These are phyloP conservation scores for Termitomyces sp. DNA, from an alignment of 768 basidiomycete genomes.

Conservation along the genomic window DNA sequence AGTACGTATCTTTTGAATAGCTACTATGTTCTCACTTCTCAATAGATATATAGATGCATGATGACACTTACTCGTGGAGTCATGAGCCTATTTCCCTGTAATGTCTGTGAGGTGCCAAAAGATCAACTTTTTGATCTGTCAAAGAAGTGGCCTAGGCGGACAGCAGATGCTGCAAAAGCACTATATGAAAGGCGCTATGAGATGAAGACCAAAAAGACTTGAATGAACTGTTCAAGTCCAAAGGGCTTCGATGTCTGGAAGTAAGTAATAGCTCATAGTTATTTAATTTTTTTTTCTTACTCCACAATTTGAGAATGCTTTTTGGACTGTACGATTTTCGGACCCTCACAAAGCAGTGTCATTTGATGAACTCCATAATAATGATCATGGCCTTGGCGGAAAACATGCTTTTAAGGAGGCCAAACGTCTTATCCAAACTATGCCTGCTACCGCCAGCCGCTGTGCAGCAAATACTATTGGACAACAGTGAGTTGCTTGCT, in stretches of 20 bases:
- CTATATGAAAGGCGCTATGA: conserved; percentile 14
- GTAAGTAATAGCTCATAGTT: conserved; percentile 13
- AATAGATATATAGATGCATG: not conserved
- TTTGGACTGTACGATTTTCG: no score
- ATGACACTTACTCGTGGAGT: conserved; percentile 20
- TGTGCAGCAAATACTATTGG: conserved; percentile 18
- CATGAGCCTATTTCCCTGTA: conserved; percentile 28
- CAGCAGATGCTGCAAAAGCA: conserved; percentile 16
- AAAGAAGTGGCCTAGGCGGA: conserved; percentile 12
- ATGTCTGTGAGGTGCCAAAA: conserved; percentile 28
- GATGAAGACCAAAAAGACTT: not conserved
- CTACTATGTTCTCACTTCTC: not conserved
- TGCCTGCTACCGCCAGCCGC: conserved; percentile 24
- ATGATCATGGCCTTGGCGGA: conserved; percentile 13
- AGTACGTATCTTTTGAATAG: conserved; percentile 21
- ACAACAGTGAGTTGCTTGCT: conserved; percentile 22
- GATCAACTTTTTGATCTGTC: conserved; percentile 23
- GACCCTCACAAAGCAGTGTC: conserved; percentile 19
- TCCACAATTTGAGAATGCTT: conserved; percentile 10
- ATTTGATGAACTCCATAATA: conserved; percentile 39
- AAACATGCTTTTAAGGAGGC: no score
- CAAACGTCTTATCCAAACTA: no score
- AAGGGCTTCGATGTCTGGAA: conserved; percentile 23
- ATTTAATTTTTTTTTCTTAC: not conserved
- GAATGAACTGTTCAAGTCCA: conserved; percentile 23